These are phyloP conservation scores for Suhomyces sp. DNA, from an alignment of 805 yeast genomes.

Conservation along the genomic window DNA sequence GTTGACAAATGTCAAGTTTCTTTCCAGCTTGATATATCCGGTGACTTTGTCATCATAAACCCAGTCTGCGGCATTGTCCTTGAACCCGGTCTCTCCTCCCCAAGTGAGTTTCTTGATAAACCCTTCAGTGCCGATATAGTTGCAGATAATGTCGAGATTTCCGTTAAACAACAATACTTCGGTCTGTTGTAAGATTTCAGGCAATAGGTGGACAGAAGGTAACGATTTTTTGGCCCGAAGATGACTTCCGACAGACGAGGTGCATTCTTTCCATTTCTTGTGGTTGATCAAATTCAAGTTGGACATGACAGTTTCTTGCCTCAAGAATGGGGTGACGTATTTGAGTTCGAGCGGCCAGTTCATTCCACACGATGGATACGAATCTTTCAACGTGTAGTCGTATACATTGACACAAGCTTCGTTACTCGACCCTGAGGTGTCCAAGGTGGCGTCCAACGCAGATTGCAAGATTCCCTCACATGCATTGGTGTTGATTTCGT, in stretches of 20 bases:
- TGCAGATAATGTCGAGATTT: constrained; percentile 85
- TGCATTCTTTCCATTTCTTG: constrained; percentile 77
- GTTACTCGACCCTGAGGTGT: constrained; percentile 22
- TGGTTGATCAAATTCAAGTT: constrained; percentile 48
- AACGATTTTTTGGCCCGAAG: constrained; percentile 51
- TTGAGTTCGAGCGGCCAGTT: constrained; percentile 80
- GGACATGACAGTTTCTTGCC: constrained; percentile 41
- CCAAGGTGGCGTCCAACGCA: constrained; percentile 27
- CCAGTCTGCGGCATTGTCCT: constrained; percentile 44
- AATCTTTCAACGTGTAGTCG: constrained; percentile 67
- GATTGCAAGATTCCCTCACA: constrained; percentile 50
- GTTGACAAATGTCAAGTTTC: constrained; percentile 73
- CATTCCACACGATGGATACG: constrained; percentile 84
- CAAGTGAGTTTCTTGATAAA: constrained; percentile 62
- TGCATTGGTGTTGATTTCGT: constrained; percentile 24
- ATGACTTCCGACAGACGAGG: constrained; percentile 49
- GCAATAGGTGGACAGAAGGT: constrained; percentile 68
- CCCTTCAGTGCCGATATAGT: constrained; percentile 69
- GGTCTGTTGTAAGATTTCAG: constrained; percentile 54
- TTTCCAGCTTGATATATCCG: constrained; percentile 46
- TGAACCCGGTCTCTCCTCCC: constrained; percentile 54
- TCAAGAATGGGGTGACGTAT: constrained; percentile 50
- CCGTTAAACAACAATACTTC: constrained; percentile 81
- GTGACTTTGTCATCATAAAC: constrained; percentile 36
- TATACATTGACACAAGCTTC: constrained; percentile 77